A percentile compares a stretch with the other conserved stretches of the same genome.
Evolutionary conservation across 192 early-diverging fungal genomes (phyloP).

Genomic region (Coemansia reversa): DNA sequence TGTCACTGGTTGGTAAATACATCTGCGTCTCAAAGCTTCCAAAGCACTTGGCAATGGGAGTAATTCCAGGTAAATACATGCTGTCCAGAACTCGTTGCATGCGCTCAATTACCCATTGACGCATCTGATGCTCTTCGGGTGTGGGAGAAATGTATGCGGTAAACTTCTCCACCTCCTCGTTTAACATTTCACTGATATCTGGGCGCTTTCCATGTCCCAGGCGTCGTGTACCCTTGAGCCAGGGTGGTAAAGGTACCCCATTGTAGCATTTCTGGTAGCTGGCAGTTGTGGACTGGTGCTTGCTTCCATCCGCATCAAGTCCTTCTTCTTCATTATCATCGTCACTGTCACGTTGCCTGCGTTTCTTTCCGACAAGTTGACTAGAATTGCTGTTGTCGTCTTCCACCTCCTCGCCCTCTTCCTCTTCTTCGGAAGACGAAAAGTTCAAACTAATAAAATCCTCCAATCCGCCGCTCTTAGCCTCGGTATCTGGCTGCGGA

Average conservation of each 20-base stretch:
- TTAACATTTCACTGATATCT: conserved; percentile 46
- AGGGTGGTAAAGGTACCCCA: conserved; percentile 45
- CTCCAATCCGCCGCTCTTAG: background rate
- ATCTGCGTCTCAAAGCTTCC: conserved; percentile 87
- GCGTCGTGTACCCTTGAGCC: conserved; percentile 30
- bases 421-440: conserved; percentile 14
- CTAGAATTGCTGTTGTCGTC: background rate
- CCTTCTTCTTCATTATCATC: conserved; percentile 3
- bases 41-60: conserved; percentile 59
- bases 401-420: conserved; percentile 1
- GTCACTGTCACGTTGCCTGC: conserved; percentile 12
- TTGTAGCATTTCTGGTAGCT: conserved; percentile 43
- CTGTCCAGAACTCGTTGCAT: conserved; percentile 52
- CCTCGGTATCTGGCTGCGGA: background rate
- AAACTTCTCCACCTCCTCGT: conserved; percentile 73
- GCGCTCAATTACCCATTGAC: conserved; percentile 66
- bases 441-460: conserved; percentile 29
- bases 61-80: conserved; percentile 36
- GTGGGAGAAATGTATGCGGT: conserved; percentile 82
- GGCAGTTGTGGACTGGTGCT: background rate
- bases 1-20: conserved; percentile 85
- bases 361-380: conserved; percentile 9
- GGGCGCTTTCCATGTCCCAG: conserved; percentile 45
- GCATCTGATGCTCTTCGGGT: conserved; percentile 73
- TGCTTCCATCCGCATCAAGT: background rate